Conservation (phyloP, 2,329 filamentous ascomycete genomes). For the Penicillium sp. region DNA sequence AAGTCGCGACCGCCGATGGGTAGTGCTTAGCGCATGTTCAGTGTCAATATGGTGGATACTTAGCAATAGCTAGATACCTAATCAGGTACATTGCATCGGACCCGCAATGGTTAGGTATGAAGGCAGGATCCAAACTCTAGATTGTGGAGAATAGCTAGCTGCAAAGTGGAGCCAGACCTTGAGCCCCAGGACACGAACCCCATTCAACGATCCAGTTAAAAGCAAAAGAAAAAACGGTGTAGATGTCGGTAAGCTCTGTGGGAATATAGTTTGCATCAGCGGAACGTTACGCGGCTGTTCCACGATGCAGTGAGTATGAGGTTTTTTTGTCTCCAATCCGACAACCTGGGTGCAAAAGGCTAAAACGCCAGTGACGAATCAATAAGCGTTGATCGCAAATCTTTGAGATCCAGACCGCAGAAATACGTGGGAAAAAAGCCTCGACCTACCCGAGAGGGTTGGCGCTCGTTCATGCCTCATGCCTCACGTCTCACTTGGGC, state of each 20-base stretch:
- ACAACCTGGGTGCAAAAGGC: not conserved
- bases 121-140: not conserved
- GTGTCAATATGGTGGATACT: not conserved
- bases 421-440: not conserved
- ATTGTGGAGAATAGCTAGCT: not conserved
- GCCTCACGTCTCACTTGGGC: conserved; percentile 17
- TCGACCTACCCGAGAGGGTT: conserved; percentile 8
- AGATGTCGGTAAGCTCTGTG: not conserved
- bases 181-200: not conserved
- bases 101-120: not conserved
- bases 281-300: not conserved
- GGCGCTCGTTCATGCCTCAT: conserved; percentile 4
- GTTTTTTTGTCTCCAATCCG: not conserved
- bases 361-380: not conserved
- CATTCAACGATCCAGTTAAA: not conserved
- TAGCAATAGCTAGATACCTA: not conserved
- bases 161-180: not conserved
- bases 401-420: not conserved
- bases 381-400: not conserved
- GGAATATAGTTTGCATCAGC: not conserved
- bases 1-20: not conserved
- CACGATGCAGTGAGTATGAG: not conserved
- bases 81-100: not conserved
- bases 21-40: not conserved
- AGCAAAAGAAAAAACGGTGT: not conserved